Conservation (phyloP, 2,329 filamentous ascomycete genomes). For the Colletotrichum cordylinicola region DNA sequence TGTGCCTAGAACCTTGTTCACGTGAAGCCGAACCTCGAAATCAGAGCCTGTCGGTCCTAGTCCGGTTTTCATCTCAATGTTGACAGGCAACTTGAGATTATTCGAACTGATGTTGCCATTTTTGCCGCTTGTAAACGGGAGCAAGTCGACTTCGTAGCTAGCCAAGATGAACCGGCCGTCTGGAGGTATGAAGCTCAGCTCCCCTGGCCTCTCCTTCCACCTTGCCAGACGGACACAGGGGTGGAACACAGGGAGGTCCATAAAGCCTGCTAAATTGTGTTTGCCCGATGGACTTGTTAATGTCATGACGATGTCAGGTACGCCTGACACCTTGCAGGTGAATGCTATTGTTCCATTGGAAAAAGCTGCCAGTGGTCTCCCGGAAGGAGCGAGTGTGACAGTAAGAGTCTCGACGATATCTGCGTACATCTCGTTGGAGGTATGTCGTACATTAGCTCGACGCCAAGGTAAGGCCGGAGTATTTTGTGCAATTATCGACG, state of each 20-base stretch:
- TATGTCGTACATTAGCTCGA: constrained; percentile 89
- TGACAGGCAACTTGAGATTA: constrained; percentile 81
- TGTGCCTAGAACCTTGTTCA: constrained; percentile 65
- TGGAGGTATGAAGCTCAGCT: constrained; percentile 94
- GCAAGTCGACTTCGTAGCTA: constrained; percentile 90
- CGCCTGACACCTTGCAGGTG: constrained; percentile 91
- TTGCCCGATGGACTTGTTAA: constrained; percentile 84
- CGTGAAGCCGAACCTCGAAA: constrained; percentile 83
- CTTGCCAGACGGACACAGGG: constrained; percentile 90
- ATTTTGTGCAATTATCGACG: constrained; percentile 49
- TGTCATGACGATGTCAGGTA: constrained; percentile 86
- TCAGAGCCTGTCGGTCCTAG: constrained; percentile 79
- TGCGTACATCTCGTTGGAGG: constrained; percentile 95
- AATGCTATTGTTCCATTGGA: constrained; percentile 94
- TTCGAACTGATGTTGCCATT: constrained; percentile 60
- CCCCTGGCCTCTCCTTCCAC: constrained; percentile 88
- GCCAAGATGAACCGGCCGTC: constrained; percentile 93
- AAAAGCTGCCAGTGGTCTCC: constrained; percentile 83
- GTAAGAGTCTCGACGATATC: constrained; percentile 91
- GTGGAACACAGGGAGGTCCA: constrained; percentile 93
- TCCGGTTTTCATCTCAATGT: constrained; percentile 80
- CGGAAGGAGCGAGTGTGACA: constrained; percentile 89
- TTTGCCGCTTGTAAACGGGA: constrained; percentile 71
- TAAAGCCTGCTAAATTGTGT: constrained; percentile 73
- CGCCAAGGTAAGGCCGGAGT: constrained; percentile 80